Conservation (phyloP, 345 rosid genomes). For the Salix koriyanagi region DNA sequence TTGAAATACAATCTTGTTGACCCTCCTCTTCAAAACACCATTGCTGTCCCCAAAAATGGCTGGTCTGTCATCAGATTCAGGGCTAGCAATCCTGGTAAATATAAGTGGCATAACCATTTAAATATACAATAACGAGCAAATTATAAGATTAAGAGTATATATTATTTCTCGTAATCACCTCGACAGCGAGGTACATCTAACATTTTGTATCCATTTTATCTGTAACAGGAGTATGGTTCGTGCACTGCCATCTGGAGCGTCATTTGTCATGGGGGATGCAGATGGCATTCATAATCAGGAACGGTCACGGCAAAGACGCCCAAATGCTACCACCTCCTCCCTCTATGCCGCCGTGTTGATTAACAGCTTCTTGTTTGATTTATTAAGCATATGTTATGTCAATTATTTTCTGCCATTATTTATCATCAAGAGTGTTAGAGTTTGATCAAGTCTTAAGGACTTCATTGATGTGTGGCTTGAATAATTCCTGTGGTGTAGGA, state of each 20-base stretch:
- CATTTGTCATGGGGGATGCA: conserved; percentile 68
- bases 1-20: conserved; percentile 27
- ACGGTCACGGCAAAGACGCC: conserved; percentile 33
- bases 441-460: no score
- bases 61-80: conserved; percentile 13
- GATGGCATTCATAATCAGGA: conserved; percentile 46
- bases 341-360: conserved; percentile 45
- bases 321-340: conserved; percentile 47
- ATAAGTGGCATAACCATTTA: no score
- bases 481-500: no score
- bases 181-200: background rate
- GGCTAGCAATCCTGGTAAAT: conserved; percentile 11
- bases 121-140: no score
- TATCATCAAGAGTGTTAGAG: no score
- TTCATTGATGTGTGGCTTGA: no score
- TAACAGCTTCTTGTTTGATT: background rate
- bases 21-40: conserved; percentile 14
- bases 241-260: conserved; percentile 63
- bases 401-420: no score
- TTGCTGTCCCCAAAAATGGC: conserved; percentile 12
- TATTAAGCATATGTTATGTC: no score
- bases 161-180: background rate
- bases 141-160: background rate
- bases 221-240: conserved; percentile 59
- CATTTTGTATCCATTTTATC: background rate